Evolutionary conservation across 805 yeast genomes (phyloP).

Genomic region (Dipodascus geniculatus): DNA sequence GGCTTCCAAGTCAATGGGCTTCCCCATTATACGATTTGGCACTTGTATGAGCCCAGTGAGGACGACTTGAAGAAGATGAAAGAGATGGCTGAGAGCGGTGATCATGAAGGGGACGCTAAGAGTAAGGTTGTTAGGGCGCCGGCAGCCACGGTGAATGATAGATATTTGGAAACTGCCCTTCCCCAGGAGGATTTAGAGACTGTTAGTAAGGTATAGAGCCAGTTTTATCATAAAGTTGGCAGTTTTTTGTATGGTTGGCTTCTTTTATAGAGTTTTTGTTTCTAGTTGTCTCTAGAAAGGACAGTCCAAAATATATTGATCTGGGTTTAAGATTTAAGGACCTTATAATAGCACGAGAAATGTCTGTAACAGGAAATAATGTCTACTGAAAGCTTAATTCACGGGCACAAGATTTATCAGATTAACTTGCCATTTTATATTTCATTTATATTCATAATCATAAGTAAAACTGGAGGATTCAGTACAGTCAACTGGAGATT

Average conservation of each 20-base stretch:
- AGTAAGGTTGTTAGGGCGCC: not conserved
- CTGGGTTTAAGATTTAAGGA: too few relatives aligned
- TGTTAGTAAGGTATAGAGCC: not conserved
- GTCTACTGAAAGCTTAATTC: not conserved
- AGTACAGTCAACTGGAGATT: too few relatives aligned
- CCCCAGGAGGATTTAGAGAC: not conserved
- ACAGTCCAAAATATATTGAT: not conserved
- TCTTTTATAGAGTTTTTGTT: not conserved
- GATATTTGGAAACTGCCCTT: not conserved
- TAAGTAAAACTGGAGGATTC: too few relatives aligned
- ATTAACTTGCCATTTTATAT: not conserved
- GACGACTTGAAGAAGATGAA: slow-evolving; percentile 74
- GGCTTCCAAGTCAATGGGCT: slow-evolving; percentile 79
- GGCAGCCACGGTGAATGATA: not conserved
- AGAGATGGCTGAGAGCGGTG: slow-evolving; percentile 25
- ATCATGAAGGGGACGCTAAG: not conserved
- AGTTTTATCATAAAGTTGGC: not conserved
- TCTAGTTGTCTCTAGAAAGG: not conserved
- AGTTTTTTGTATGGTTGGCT: not conserved
- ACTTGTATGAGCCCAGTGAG: slow-evolving; percentile 87
- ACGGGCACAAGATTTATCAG: too few relatives aligned
- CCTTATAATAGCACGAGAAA: too few relatives aligned
- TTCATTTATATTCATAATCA: not conserved
- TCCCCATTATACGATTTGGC: slow-evolving; percentile 97
- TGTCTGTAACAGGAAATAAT: too few relatives aligned